A percentile compares a stretch with the other conserved stretches of the same genome.
Evolutionary conservation across 1,139 yeast genomes (phyloP).

Genomic region (Geotrichum citri-aurantii): DNA sequence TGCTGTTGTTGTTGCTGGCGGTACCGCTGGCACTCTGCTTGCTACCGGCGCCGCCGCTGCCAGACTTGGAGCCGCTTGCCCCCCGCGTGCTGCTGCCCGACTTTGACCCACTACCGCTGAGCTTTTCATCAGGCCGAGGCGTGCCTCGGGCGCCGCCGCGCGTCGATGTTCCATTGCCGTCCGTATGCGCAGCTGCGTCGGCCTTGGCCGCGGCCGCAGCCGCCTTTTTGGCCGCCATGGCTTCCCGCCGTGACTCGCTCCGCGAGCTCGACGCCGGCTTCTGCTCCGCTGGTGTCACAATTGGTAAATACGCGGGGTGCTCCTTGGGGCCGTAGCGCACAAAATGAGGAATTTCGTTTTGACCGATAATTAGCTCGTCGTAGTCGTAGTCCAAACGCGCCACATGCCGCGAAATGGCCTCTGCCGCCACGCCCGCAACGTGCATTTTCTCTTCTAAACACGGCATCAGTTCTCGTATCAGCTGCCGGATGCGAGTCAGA

Average conservation of each 20-base stretch:
- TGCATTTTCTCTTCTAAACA: conserved; percentile 97
- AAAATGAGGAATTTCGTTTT: conserved; percentile 64
- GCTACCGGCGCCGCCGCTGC: conserved; percentile 17
- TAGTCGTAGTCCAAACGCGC: conserved; percentile 75
- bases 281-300: conserved; percentile 26
- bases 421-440: conserved; percentile 88
- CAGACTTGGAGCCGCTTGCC: neutral
- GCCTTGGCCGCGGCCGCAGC: conserved; percentile 30
- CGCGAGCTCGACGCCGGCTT: conserved; percentile 28
- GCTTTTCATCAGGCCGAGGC: conserved; percentile 16
- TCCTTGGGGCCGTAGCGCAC: conserved; percentile 63
- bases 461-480: conserved; percentile 66
- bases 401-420: conserved; percentile 63
- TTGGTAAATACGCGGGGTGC: conserved; percentile 77
- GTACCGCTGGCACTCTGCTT: conserved; percentile 9
- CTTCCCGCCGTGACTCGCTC: conserved; percentile 79
- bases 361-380: conserved; percentile 53
- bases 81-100: neutral
- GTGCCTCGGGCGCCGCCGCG: conserved; percentile 16
- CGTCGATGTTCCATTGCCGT: conserved; percentile 19
- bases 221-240: conserved; percentile 81
- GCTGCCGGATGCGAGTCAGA: conserved; percentile 37
- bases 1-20: neutral
- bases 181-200: conserved; percentile 11
- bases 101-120: conserved; percentile 13